phyloP scores from a whole-genome alignment of 768 basidiomycete species.

The Boletales sp. region DNA sequence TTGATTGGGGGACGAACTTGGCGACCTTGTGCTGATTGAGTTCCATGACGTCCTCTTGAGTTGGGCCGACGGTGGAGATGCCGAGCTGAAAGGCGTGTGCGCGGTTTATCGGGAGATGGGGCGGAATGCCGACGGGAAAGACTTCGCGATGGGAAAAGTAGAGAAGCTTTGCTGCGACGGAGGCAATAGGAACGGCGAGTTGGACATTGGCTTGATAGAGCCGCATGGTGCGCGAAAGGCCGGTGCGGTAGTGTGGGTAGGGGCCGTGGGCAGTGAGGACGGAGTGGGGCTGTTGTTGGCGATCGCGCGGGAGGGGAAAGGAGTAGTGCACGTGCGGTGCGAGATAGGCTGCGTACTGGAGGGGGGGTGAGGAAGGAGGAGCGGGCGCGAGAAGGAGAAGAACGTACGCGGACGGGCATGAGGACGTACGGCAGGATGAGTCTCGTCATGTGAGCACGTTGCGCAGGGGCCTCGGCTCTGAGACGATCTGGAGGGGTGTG shows the following conservation, averaged over 20 bases:
- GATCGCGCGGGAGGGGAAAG: slow-evolving; percentile 42
- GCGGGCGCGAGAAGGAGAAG: not conserved
- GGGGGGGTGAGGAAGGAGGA: slow-evolving; percentile 9
- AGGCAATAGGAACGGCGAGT: slow-evolving; percentile 41
- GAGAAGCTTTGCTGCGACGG: slow-evolving; percentile 58
- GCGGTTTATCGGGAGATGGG: slow-evolving; percentile 31
- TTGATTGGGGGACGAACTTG: slow-evolving; percentile 19
- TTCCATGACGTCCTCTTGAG: slow-evolving; percentile 58
- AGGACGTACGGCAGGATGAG: slow-evolving; percentile 45
- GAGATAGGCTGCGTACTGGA: slow-evolving; percentile 51
- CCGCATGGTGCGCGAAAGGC: slow-evolving; percentile 28
- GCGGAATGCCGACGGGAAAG: slow-evolving; percentile 41
- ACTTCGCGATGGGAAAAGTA: slow-evolving; percentile 59
- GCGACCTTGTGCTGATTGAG: slow-evolving; percentile 45
- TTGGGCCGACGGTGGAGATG: slow-evolving; percentile 36
- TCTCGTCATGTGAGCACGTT: slow-evolving; percentile 28
- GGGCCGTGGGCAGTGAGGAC: slow-evolving; percentile 39
- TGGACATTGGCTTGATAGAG: slow-evolving; percentile 31
- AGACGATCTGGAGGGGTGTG: slow-evolving; percentile 28
- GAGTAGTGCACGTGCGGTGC: slow-evolving; percentile 61
- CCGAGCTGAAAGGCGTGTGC: slow-evolving; percentile 26
- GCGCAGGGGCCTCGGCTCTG: slow-evolving; percentile 21
- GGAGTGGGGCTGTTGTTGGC: slow-evolving; percentile 24
- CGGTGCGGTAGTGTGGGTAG: slow-evolving; percentile 44
- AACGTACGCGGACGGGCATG: slow-evolving; percentile 45